Percentiles rank a stretch among this genome's conserved stretches.
Conservation (phyloP, 1,284 basidiomycete species). For the Meripilus lineatus region DNA sequence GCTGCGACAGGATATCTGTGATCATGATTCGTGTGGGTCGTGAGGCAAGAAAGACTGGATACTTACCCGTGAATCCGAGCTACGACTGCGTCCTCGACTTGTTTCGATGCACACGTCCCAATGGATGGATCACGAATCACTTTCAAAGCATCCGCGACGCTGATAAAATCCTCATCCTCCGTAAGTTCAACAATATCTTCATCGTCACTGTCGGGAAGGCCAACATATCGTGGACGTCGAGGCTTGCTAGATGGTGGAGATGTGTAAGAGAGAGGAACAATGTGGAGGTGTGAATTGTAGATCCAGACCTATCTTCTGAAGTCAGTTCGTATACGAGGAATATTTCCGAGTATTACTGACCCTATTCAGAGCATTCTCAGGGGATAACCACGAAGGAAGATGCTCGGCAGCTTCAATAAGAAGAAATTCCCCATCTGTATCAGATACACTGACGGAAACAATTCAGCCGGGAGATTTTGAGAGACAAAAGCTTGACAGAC, state of each 20-base stretch:
- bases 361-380: slow-evolving; percentile 87
- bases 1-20: slow-evolving; percentile 68
- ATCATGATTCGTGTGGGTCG: slow-evolving; percentile 8
- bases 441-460: slow-evolving; percentile 54
- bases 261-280: slow-evolving; percentile 74
- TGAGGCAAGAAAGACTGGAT: slow-evolving; percentile 3
- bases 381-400: slow-evolving; percentile 89
- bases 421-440: slow-evolving; percentile 94
- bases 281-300: slow-evolving; percentile 73
- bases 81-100: slow-evolving; percentile 64
- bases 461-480: slow-evolving; percentile 8
- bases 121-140: slow-evolving; percentile 51
- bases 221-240: slow-evolving; percentile 38
- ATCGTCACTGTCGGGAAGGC: slow-evolving; percentile 42
- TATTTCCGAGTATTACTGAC: slow-evolving; percentile 46
- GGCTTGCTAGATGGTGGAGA: slow-evolving; percentile 60
- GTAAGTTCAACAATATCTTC: slow-evolving; percentile 33
- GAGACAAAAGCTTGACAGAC: slow-evolving; percentile 33
- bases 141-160: slow-evolving; percentile 59
- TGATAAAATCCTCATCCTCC: slow-evolving; percentile 50
- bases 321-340: slow-evolving; percentile 1
- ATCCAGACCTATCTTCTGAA: slow-evolving; percentile 78
- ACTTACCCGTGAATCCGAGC: slow-evolving; percentile 59
- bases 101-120: slow-evolving; percentile 54
- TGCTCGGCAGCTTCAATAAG: slow-evolving; percentile 94